A percentile compares a stretch with the other conserved stretches of the same genome.
Evolutionary conservation across 768 basidiomycete species (phyloP).

Genomic region (Suillus discolor): DNA sequence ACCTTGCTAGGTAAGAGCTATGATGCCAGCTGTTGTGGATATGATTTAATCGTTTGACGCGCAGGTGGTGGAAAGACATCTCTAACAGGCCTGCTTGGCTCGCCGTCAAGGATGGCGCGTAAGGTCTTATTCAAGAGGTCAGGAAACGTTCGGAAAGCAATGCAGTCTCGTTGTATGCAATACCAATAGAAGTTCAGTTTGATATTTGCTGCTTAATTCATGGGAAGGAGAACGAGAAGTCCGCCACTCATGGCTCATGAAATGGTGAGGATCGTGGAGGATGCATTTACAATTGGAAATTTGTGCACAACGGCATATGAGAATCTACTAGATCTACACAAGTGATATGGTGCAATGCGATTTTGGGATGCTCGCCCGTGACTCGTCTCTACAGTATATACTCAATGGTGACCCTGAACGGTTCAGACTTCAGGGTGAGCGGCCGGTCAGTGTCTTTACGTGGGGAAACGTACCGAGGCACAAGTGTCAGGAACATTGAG

Average conservation of each 20-base stretch:
- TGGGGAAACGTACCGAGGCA: background rate
- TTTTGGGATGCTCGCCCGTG: background rate
- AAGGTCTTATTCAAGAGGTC: background rate
- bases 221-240: background rate
- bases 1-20: conserved; percentile 43
- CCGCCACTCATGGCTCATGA: background rate
- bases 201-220: background rate
- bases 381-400: background rate
- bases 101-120: conserved; percentile 43
- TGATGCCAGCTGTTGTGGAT: too few species aligned
- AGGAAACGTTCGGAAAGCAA: background rate
- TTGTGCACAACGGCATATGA: background rate
- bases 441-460: background rate
- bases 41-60: background rate
- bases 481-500: background rate
- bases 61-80: conserved; percentile 58
- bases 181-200: background rate
- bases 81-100: conserved; percentile 46
- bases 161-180: background rate
- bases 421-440: background rate
- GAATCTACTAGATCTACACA: background rate
- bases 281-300: background rate
- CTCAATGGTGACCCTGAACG: background rate
- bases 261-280: background rate
- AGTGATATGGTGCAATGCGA: background rate